Evolutionary conservation across 306 rosid species (phyloP).

Genomic region (Lithocarpus polystachyus): DNA sequence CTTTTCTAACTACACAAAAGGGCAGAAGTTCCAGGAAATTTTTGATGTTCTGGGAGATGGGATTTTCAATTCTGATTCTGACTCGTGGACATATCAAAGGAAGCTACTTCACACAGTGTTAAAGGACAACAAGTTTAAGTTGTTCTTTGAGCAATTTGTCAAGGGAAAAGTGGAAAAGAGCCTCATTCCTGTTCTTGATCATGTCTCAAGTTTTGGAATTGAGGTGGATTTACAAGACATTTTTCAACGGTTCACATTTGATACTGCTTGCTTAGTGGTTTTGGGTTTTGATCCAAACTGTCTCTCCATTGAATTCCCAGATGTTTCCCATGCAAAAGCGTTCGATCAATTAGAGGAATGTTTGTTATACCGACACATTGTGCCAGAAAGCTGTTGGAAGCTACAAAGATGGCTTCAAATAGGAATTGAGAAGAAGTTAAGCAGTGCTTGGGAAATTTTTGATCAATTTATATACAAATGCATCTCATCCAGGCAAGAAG

Average conservation of each 20-base stretch:
- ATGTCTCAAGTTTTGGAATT: neutral
- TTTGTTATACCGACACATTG: constrained; percentile 2
- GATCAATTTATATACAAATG: neutral
- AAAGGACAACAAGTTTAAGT: neutral
- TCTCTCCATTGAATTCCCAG: neutral
- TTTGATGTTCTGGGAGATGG: constrained; percentile 32
- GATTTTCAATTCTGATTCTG: constrained; percentile 27
- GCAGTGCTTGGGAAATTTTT: no score
- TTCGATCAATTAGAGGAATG: constrained; percentile 21
- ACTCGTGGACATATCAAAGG: constrained; percentile 32
- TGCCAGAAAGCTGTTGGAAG: constrained; percentile 13
- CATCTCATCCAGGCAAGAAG: neutral
- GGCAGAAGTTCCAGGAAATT: constrained; percentile 3
- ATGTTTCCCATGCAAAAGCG: constrained; percentile 5
- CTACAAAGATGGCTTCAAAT: constrained; percentile 3
- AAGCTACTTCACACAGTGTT: constrained; percentile 2
- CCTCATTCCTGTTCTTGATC: constrained; percentile 21
- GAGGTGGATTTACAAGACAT: constrained; percentile 29
- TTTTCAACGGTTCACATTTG: constrained; percentile 22
- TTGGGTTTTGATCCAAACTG: constrained; percentile 19
- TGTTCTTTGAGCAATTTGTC: neutral
- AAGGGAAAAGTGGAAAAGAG: constrained; percentile 10
- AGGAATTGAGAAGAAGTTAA: neutral
- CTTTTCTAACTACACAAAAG: constrained; percentile 16
- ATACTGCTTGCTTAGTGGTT: constrained; percentile 8